Percentiles rank a stretch among this genome's conserved stretches.
Evolutionary conservation across 2,329 filamentous ascomycete genomes (phyloP).

Genomic region (Claviceps purpurea): DNA sequence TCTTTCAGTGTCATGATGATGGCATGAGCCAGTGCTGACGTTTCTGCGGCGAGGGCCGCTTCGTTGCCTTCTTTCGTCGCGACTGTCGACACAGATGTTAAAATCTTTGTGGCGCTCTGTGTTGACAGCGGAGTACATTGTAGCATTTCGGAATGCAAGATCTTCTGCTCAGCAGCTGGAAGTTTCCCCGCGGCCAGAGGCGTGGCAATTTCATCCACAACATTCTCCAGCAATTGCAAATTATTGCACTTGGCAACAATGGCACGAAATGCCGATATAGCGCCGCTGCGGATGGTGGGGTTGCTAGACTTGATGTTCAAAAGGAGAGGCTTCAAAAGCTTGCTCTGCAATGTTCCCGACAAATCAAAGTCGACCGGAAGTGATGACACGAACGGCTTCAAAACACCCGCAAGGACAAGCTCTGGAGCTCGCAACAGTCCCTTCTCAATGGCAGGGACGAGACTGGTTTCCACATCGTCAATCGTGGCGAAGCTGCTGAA

Average conservation of each 20-base stretch:
- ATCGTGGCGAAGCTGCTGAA: slow-evolving; percentile 60
- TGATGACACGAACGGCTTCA: slow-evolving; percentile 58
- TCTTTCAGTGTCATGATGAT: slow-evolving; percentile 48
- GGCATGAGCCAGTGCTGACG: slow-evolving; percentile 55
- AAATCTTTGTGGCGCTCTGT: slow-evolving; percentile 51
- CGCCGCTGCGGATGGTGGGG: slow-evolving; percentile 58
- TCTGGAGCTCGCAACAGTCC: slow-evolving; percentile 80
- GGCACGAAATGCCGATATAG: slow-evolving; percentile 58
- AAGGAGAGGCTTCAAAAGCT: slow-evolving; percentile 75
- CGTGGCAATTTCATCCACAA: slow-evolving; percentile 62
- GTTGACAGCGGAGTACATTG: slow-evolving; percentile 46
- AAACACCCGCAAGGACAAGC: slow-evolving; percentile 66
- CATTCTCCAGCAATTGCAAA: slow-evolving; percentile 44
- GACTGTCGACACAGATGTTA: slow-evolving; percentile 50
- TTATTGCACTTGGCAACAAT: slow-evolving; percentile 51
- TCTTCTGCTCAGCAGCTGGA: slow-evolving; percentile 70
- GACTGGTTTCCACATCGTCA: slow-evolving; percentile 61
- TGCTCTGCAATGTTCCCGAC: slow-evolving; percentile 55
- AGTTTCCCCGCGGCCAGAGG: slow-evolving; percentile 78
- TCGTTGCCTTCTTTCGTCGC: slow-evolving; percentile 84
- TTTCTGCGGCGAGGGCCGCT: slow-evolving; percentile 61
- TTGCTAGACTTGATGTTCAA: slow-evolving; percentile 89
- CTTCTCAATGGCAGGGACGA: slow-evolving; percentile 79
- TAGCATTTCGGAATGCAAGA: slow-evolving; percentile 72
- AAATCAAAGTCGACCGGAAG: slow-evolving; percentile 63